Conservation (phyloP, 202 grass and related monocot genomes). For the Brachypodium distachyon region DNA sequence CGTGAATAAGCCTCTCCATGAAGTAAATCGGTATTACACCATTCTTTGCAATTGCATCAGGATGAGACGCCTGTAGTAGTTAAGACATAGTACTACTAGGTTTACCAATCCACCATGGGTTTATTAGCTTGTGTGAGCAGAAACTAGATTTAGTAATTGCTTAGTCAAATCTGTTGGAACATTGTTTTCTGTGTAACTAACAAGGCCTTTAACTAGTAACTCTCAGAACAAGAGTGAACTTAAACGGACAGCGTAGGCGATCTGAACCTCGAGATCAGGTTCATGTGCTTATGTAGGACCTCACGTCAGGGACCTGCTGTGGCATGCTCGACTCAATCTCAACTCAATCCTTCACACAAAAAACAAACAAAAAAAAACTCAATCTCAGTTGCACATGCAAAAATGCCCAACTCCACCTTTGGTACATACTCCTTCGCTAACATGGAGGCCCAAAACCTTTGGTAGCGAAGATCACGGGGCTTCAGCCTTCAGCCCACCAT, state of each 20-base stretch:
- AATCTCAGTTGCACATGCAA: too few species aligned
- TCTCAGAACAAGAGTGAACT: neutral
- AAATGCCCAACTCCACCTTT: neutral
- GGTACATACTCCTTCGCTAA: neutral
- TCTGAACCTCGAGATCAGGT: neutral
- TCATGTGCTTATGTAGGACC: neutral
- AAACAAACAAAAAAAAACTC: too few species aligned
- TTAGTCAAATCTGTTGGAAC: neutral
- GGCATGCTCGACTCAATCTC: too few species aligned
- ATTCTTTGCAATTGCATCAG: neutral
- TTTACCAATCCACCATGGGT: neutral
- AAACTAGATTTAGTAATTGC: conserved; percentile 21
- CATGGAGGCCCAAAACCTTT: neutral
- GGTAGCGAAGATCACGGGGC: neutral
- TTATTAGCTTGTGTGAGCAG: neutral
- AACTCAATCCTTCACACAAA: too few species aligned
- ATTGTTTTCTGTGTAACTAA: neutral
- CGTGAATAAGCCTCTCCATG: neutral
- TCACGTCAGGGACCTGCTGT: neutral
- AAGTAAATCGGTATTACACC: neutral
- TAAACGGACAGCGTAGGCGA: too few species aligned
- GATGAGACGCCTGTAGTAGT: conserved; percentile 10
- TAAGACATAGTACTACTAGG: neutral
- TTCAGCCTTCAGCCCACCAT: neutral
- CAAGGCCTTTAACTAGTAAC: neutral